Evolutionary conservation across 73 alveolate genomes (phyloP).

Genomic region (Paramecium primaurelia): DNA sequence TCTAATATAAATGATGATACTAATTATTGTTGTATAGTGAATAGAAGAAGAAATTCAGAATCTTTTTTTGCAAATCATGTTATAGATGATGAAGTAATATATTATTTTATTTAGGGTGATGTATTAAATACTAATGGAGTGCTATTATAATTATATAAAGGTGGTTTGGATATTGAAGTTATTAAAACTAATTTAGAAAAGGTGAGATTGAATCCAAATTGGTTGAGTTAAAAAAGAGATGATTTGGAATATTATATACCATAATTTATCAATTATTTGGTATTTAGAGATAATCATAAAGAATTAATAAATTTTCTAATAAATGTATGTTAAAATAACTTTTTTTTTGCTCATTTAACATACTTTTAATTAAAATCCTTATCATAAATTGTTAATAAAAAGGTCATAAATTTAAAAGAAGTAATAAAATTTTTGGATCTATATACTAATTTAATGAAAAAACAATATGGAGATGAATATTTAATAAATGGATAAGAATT

Average conservation of each 20-base stretch:
- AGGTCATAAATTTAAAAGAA: not conserved
- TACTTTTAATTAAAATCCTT: slow-evolving; percentile 45
- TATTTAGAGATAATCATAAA: slow-evolving; percentile 28
- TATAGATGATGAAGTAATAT: not conserved
- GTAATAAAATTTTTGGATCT: not conserved
- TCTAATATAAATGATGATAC: not conserved
- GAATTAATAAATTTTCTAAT: slow-evolving; percentile 37
- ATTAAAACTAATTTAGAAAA: not conserved
- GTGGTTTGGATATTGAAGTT: not conserved
- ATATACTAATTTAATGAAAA: not conserved
- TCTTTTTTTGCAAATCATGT: not conserved
- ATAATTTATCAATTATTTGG: slow-evolving; percentile 36
- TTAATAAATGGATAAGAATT: not conserved
- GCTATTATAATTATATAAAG: not conserved
- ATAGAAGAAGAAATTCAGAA: not conserved
- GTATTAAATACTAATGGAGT: not conserved
- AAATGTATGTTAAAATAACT: slow-evolving; percentile 32
- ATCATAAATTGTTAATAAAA: not conserved
- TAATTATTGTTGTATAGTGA: not conserved
- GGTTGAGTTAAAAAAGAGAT: slow-evolving; percentile 39
- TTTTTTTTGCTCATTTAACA: slow-evolving; percentile 42
- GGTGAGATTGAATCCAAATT: slow-evolving; percentile 50
- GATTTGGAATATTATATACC: slow-evolving; percentile 60
- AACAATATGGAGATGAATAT: slow-evolving; percentile 51
- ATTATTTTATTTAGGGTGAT: not conserved